These are phyloP conservation scores for Alternaria tenuissima DNA, from an alignment of 2,329 filamentous ascomycete genomes.

Conservation along the genomic window DNA sequence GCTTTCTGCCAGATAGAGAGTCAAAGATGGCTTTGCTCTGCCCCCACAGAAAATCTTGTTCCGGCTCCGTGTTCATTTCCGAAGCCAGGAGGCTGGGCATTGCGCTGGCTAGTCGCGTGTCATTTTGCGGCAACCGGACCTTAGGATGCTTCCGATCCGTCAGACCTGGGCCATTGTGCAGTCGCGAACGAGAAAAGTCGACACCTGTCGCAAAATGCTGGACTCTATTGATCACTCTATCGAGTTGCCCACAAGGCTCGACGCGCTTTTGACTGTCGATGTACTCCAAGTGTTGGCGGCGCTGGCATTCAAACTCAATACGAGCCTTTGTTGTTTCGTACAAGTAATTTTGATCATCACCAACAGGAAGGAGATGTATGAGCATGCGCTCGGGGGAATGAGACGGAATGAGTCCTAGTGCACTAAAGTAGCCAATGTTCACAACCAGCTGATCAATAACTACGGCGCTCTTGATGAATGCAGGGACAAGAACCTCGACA, in stretches of 20 bases:
- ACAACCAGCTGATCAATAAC: conserved; percentile 9
- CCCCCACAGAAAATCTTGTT: not conserved
- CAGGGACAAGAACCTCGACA: conserved; percentile 10
- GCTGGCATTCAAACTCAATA: not conserved
- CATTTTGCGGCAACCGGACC: conserved; percentile 1
- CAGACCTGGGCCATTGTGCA: conserved; percentile 2
- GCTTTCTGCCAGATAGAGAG: not conserved
- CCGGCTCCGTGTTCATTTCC: not conserved
- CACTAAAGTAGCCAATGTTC: conserved; percentile 11
- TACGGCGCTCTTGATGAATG: not conserved
- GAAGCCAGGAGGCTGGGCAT: not conserved
- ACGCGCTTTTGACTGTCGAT: not conserved
- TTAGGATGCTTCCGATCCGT: conserved; percentile 1
- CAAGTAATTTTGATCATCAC: not conserved
- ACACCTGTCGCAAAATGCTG: not conserved
- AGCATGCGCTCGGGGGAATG: conserved; percentile 6
- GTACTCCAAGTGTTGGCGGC: not conserved
- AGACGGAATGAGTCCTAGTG: conserved; percentile 2
- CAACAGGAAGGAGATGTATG: conserved; percentile 4
- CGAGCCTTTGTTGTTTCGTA: not conserved
- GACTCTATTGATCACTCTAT: not conserved
- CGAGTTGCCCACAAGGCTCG: not conserved
- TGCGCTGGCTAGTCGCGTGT: not conserved
- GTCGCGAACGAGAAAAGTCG: not conserved
- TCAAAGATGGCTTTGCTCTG: not conserved